Base-by-base conservation (phyloP, 2,329 filamentous ascomycete species). In the Xylariaceae sp. region DNA sequence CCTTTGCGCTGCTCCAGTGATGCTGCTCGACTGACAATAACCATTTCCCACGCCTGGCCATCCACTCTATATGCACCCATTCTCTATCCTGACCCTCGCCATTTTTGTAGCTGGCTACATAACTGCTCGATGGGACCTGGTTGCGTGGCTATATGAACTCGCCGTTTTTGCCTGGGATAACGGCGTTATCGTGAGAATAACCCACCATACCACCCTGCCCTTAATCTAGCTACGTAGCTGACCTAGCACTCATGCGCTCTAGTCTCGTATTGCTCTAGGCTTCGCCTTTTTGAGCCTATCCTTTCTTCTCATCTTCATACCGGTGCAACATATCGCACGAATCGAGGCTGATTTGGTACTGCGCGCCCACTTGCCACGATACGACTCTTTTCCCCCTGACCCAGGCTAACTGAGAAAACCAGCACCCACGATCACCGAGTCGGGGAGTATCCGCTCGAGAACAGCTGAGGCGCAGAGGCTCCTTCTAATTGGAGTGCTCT, bases 31-130 rank as follows among this genome's bases (percentile, higher is more conserved):
- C 53, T 50, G 41, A 58, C 55, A 43, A 71, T 73, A 75, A 69
- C 74, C 76, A 71, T 76, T 83, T 27, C 59, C 50, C 39, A 26
- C 47, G 6, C 30, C 44, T 23, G 16, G 29, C 39, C 51, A 37
- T 46, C 52, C 47, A 44, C 44, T 55, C 62, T 68, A 64, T 82
- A 97, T 97, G 93, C 92, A 97, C 91, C 91, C 92, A 70, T 97
- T 97, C 80, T 97, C 93, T 61, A 81, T 93, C 74, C 84, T 97
- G 75, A 96, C 92, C 70, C 86, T 96, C 78, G 92, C 89, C 78
- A 97, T 99, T 80, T 99, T 99, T 81, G 89, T 97, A 82, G 93
- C 94, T 79, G 94, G 94, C 75, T 99, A 99, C 82, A 97, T 93
- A 74, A 99, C 94, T 77, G 94, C 94, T 72, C 89, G 94, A 81